Conservation (phyloP, 2,329 filamentous ascomycete genomes). For the Epichloe hybrida region DNA sequence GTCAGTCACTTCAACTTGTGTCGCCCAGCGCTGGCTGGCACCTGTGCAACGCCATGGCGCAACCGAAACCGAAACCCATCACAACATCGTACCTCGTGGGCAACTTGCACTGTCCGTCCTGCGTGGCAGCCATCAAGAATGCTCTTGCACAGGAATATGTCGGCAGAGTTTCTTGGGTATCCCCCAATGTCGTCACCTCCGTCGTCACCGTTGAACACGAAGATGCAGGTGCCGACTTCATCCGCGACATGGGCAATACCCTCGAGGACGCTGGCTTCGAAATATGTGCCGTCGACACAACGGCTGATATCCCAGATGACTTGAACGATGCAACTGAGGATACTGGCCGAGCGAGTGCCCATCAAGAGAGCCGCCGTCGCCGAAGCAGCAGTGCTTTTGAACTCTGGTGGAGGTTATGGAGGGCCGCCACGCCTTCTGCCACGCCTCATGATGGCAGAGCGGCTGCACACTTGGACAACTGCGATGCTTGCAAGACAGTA, state of each 20-base stretch:
- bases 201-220: constrained; percentile 49
- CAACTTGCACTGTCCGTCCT: constrained; percentile 69
- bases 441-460: constrained; percentile 12
- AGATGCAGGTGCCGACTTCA: constrained; percentile 25
- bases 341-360: constrained; percentile 10
- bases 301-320: constrained; percentile 18
- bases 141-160: constrained; percentile 35
- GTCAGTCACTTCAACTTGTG: background rate
- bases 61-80: constrained; percentile 15
- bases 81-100: constrained; percentile 52
- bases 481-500: constrained; percentile 20
- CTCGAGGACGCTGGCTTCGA: constrained; percentile 48
- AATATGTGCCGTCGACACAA: constrained; percentile 33
- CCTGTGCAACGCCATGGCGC: constrained; percentile 13
- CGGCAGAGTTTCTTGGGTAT: constrained; percentile 42
- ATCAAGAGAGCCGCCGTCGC: constrained; percentile 11
- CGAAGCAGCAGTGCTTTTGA: constrained; percentile 11
- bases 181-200: constrained; percentile 59
- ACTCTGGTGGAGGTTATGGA: constrained; percentile 21
- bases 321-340: constrained; percentile 11
- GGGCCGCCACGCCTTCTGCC: constrained; percentile 5
- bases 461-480: constrained; percentile 24
- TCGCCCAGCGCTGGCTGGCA: background rate
- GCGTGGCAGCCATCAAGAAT: constrained; percentile 51
- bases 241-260: constrained; percentile 29